These are phyloP conservation scores for Dentipellis fragilis DNA, from an alignment of 768 basidiomycete genomes.

Conservation along the genomic window DNA sequence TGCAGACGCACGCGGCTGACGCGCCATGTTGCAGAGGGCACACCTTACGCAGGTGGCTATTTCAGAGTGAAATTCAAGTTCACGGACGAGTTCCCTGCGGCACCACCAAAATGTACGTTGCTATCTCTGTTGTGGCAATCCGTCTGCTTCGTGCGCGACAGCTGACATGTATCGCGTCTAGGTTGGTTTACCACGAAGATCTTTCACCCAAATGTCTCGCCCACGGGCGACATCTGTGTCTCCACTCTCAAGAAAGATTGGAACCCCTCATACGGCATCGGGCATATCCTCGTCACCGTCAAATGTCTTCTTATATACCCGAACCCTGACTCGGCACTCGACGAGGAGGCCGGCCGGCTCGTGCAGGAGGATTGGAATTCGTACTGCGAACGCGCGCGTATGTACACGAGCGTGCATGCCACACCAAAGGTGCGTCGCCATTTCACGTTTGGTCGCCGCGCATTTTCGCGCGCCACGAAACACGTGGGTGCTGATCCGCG, in stretches of 20 bases:
- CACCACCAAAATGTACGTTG: conserved; percentile 83
- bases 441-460: background rate
- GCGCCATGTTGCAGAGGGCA: conserved; percentile 34
- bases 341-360: conserved; percentile 93
- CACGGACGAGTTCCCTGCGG: conserved; percentile 87
- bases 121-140: background rate
- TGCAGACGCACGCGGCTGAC: conserved; percentile 10
- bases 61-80: conserved; percentile 77
- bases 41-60: conserved; percentile 65
- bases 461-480: background rate
- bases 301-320: conserved; percentile 95
- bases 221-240: conserved; percentile 87
- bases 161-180: conserved; percentile 20
- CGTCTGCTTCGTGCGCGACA: background rate
- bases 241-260: conserved; percentile 97
- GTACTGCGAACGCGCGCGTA: conserved; percentile 77
- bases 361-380: conserved; percentile 82
- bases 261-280: conserved; percentile 86
- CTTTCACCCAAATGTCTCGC: conserved; percentile 94
- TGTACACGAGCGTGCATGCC: conserved; percentile 89
- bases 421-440: conserved; percentile 50
- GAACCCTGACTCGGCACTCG: conserved; percentile 91
- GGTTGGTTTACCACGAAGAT: conserved; percentile 92
- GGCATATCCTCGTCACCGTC: conserved; percentile 84
- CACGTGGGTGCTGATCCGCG: background rate